Evolutionary conservation across 148 eudicot genomes (phyloP).

Genomic region (Nyssa sinensis): DNA sequence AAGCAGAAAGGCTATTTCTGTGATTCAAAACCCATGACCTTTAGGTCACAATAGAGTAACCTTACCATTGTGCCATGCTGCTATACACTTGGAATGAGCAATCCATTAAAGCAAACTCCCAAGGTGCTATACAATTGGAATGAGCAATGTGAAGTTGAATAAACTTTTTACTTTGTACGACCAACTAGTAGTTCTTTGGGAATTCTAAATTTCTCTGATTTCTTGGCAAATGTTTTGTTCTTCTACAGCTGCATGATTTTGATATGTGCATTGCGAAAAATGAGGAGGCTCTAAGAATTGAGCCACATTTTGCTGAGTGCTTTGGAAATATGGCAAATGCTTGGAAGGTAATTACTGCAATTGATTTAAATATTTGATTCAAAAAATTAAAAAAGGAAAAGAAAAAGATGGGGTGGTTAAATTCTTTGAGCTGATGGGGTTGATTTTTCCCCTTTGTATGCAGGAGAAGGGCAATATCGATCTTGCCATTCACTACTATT

Average conservation of each 20-base stretch:
- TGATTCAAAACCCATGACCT: no score
- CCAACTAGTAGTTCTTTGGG: not conserved
- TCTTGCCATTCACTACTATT: conserved; percentile 67
- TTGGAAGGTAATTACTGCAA: conserved; percentile 54
- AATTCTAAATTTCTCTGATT: not conserved
- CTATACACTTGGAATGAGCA: not conserved
- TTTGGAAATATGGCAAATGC: conserved; percentile 95
- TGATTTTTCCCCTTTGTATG: conserved; percentile 6
- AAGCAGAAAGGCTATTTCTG: no score
- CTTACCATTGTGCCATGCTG: no score
- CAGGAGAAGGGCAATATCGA: conserved; percentile 86
- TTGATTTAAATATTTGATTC: not conserved
- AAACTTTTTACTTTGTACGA: not conserved
- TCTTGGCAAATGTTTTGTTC: not conserved
- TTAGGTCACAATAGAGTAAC: no score
- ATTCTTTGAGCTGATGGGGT: not conserved
- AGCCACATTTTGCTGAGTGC: conserved; percentile 78
- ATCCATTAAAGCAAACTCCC: not conserved
- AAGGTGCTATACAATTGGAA: not conserved
- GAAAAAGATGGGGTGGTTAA: not conserved
- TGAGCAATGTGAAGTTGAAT: not conserved
- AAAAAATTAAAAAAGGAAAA: no score
- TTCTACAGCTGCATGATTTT: conserved; percentile 59
- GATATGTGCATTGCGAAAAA: conserved; percentile 71
- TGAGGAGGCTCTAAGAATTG: conserved; percentile 73